Evolutionary conservation across 495 filamentous ascomycete genomes (phyloP).

Genomic region (Tuber calosporum): DNA sequence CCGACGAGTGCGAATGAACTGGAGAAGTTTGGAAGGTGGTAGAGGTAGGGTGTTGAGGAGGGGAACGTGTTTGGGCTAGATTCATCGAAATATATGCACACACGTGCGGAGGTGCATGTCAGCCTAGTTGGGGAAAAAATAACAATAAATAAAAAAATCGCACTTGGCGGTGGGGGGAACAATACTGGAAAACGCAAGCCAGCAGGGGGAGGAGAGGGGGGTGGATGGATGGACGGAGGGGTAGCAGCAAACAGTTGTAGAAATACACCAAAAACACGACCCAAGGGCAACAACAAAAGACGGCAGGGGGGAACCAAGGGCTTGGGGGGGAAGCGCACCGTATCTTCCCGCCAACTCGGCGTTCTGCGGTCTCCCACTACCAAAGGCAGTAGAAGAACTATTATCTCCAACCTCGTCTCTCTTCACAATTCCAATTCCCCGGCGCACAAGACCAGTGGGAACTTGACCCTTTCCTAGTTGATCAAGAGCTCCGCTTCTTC

Average conservation of each 20-base stretch:
- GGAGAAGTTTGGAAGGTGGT: slow-evolving; percentile 18
- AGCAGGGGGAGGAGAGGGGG: slow-evolving; percentile 7
- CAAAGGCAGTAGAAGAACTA: slow-evolving; percentile 37
- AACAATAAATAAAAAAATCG: slow-evolving; percentile 8
- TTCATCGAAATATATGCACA: slow-evolving; percentile 20
- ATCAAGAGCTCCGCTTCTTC: slow-evolving; percentile 22
- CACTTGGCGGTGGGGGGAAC: slow-evolving; percentile 3
- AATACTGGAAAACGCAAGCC: not conserved
- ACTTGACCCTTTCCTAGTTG: not conserved
- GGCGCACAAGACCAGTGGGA: slow-evolving; percentile 29
- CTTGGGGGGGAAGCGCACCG: slow-evolving; percentile 18
- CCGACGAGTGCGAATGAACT: slow-evolving; percentile 29
- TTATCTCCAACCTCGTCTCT: slow-evolving; percentile 23
- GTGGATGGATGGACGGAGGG: not conserved
- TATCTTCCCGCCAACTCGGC: slow-evolving; percentile 39
- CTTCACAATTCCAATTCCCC: slow-evolving; percentile 33
- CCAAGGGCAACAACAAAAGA: slow-evolving; percentile 21
- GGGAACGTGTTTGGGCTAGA: slow-evolving; percentile 37
- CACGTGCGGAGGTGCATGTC: slow-evolving; percentile 24
- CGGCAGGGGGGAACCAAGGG: not conserved
- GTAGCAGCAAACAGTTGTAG: slow-evolving; percentile 20
- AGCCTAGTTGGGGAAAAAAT: slow-evolving; percentile 18
- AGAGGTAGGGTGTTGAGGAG: slow-evolving; percentile 27
- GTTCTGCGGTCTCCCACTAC: slow-evolving; percentile 38
- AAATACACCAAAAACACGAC: slow-evolving; percentile 20